These are phyloP conservation scores for Pythium coloratum DNA, from an alignment of 352 stramenopile species.

Conservation along the genomic window DNA sequence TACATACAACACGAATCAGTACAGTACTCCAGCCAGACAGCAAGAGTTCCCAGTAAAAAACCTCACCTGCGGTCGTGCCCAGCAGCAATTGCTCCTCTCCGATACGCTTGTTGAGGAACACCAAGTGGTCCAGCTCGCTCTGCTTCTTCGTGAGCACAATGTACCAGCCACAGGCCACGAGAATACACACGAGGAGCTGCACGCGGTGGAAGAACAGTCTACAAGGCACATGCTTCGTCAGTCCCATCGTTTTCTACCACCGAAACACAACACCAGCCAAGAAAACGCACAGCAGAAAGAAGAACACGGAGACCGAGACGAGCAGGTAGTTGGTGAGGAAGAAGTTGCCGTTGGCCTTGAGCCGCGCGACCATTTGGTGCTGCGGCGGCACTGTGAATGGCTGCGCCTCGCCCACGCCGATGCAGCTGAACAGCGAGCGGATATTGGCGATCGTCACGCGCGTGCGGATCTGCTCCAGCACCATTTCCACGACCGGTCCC, in stretches of 20 bases:
- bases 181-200: constrained; percentile 61
- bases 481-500: constrained; percentile 29
- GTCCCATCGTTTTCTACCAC: neutral
- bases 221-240: constrained; percentile 1
- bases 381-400: constrained; percentile 61
- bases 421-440: constrained; percentile 62
- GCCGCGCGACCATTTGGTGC: constrained; percentile 45
- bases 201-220: constrained; percentile 75
- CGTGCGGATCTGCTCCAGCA: constrained; percentile 43
- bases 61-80: constrained; percentile 58
- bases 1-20: neutral
- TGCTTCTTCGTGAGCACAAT: constrained; percentile 65
- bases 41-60: neutral
- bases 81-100: constrained; percentile 67
- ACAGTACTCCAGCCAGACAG: neutral
- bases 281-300: constrained; percentile 51
- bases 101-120: constrained; percentile 54
- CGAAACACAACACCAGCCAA: too few relatives aligned
- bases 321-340: constrained; percentile 81
- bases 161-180: constrained; percentile 64
- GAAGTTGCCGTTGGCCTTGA: constrained; percentile 69
- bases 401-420: constrained; percentile 57
- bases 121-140: constrained; percentile 45
- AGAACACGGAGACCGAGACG: constrained; percentile 53
- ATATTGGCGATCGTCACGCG: constrained; percentile 47